Evolutionary conservation across 78 protist species (phyloP).

Genomic region (Acrasis kona): DNA sequence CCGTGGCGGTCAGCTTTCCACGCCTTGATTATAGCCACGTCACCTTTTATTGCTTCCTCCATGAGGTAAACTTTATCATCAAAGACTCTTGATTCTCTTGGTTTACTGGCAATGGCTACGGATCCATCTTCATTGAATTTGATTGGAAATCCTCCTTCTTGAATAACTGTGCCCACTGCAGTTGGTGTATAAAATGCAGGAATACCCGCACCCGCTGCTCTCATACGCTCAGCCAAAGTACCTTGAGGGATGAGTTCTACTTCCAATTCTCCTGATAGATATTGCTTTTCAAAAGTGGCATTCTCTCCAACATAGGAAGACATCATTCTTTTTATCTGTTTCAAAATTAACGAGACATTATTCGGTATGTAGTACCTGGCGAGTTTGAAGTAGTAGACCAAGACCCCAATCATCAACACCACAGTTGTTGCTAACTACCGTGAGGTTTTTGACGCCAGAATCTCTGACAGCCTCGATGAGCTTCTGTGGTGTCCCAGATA

Average conservation of each 20-base stretch:
- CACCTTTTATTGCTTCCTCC: slow-evolving; percentile 78
- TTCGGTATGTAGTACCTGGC: no score
- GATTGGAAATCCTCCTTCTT: slow-evolving; percentile 82
- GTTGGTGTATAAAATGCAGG: slow-evolving; percentile 94
- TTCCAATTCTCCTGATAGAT: slow-evolving; percentile 10
- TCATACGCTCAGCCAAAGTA: slow-evolving; percentile 90
- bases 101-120: slow-evolving; percentile 42
- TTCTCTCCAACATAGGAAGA: slow-evolving; percentile 95
- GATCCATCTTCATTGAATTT: slow-evolving; percentile 61
- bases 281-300: slow-evolving; percentile 44
- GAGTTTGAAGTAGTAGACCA: slow-evolving; percentile 65
- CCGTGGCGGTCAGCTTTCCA: slow-evolving; percentile 85
- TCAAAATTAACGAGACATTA: no score
- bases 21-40: slow-evolving; percentile 80
- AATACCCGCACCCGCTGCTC: slow-evolving; percentile 96
- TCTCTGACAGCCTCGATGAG: slow-evolving; percentile 66
- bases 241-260: slow-evolving; percentile 56
- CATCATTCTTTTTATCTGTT: slow-evolving; percentile 71
- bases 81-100: slow-evolving; percentile 46
- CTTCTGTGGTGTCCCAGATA: slow-evolving; percentile 81
- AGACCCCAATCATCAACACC: slow-evolving; percentile 86
- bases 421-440: slow-evolving; percentile 78
- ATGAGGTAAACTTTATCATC: slow-evolving; percentile 56
- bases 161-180: slow-evolving; percentile 78
- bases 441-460: slow-evolving; percentile 51